Conservation (phyloP, 2,329 filamentous ascomycete genomes). For the Penicillium glabrum region DNA sequence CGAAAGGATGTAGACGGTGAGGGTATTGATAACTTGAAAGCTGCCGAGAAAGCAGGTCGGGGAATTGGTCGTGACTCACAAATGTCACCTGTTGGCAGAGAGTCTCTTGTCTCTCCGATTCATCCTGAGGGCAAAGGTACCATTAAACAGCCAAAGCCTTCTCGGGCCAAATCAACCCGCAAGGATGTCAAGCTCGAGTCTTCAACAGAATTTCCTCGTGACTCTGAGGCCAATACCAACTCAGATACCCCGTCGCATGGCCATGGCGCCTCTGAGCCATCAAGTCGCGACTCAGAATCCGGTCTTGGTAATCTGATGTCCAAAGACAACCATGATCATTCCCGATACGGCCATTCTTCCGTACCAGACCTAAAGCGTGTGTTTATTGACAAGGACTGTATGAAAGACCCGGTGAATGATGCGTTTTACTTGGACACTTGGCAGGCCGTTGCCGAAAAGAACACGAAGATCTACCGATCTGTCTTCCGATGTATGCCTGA, state of each 20-base stretch:
- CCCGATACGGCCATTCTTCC: slow-evolving; percentile 48
- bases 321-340: slow-evolving; percentile 48
- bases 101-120: slow-evolving; percentile 68
- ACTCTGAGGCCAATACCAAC: slow-evolving; percentile 21
- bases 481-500: slow-evolving; percentile 98
- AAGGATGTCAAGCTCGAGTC: slow-evolving; percentile 19
- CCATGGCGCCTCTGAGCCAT: slow-evolving; percentile 68
- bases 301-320: slow-evolving; percentile 70
- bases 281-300: slow-evolving; percentile 77
- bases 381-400: slow-evolving; percentile 82
- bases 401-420: slow-evolving; percentile 83
- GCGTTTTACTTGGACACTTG: slow-evolving; percentile 85
- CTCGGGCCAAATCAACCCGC: slow-evolving; percentile 14
- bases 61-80: slow-evolving; percentile 70
- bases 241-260: slow-evolving; percentile 22
- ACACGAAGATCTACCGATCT: slow-evolving; percentile 88
- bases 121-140: slow-evolving; percentile 65
- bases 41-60: slow-evolving; percentile 60
- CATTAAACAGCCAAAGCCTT: slow-evolving; percentile 50
- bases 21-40: slow-evolving; percentile 73
- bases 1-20: slow-evolving; percentile 75
- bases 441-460: slow-evolving; percentile 85
- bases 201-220: slow-evolving; percentile 17
- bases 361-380: slow-evolving; percentile 70
- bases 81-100: slow-evolving; percentile 62